phyloP scores from a whole-genome alignment of 306 rosid genomes.

The Ochetophila trinervis region DNA sequence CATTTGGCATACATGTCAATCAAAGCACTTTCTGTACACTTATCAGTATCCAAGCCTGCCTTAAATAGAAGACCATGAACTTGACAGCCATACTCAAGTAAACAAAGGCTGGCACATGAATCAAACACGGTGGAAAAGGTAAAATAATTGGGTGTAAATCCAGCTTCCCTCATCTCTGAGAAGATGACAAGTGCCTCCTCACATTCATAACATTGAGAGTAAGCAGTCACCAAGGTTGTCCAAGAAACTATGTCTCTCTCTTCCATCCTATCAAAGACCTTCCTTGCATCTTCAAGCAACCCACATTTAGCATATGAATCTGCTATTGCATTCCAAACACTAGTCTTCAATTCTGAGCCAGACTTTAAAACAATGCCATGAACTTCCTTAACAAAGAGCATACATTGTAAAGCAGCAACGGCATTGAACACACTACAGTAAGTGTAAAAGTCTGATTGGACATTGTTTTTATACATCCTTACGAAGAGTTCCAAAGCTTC shows the following conservation, averaged over 20 bases:
- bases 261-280: conserved; percentile 47
- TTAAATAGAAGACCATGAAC: conserved; percentile 61
- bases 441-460: conserved; percentile 52
- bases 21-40: conserved; percentile 64
- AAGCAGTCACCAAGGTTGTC: conserved; percentile 66
- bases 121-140: conserved; percentile 63
- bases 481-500: conserved; percentile 56
- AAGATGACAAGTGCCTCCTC: conserved; percentile 58
- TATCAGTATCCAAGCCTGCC: conserved; percentile 46
- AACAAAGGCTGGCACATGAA: conserved; percentile 58
- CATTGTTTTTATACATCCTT: conserved; percentile 46
- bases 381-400: conserved; percentile 31
- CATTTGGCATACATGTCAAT: conserved; percentile 75
- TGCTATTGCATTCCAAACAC: conserved; percentile 55
- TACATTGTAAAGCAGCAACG: conserved; percentile 47
- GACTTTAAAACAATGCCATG: conserved; percentile 53
- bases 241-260: conserved; percentile 77
- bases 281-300: conserved; percentile 53
- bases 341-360: conserved; percentile 38
- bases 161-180: conserved; percentile 52
- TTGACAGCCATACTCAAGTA: conserved; percentile 61
- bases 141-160: conserved; percentile 57
- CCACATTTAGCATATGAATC: conserved; percentile 64
- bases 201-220: conserved; percentile 59
- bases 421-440: conserved; percentile 65